Evolutionary conservation across 1,284 basidiomycete species (phyloP).

Genomic region (Apiotrichum domesticum): DNA sequence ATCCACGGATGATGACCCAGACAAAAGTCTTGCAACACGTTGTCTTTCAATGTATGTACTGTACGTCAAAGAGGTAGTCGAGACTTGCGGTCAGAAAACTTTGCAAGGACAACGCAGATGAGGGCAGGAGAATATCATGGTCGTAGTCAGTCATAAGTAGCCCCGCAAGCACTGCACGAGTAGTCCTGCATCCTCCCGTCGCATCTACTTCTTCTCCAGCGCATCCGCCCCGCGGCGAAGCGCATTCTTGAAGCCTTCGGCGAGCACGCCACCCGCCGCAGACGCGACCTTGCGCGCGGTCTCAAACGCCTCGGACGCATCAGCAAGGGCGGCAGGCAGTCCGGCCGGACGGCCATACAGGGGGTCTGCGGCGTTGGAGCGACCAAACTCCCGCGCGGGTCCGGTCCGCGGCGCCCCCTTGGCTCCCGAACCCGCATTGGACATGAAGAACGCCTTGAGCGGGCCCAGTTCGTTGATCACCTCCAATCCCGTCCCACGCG

Average conservation of each 20-base stretch:
- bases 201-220: conserved; percentile 8
- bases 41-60: too few relatives aligned
- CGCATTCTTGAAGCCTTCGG: conserved; percentile 30
- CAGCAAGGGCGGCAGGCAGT: conserved; percentile 9
- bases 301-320: conserved; percentile 9
- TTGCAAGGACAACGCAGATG: too few relatives aligned
- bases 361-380: conserved; percentile 16
- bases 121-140: too few relatives aligned
- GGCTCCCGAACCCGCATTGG: conserved; percentile 57
- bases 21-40: too few relatives aligned
- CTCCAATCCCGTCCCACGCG: conserved; percentile 78
- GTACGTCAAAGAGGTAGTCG: too few relatives aligned
- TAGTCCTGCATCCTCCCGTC: too few relatives aligned
- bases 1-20: too few relatives aligned
- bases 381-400: conserved; percentile 19
- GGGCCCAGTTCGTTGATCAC: conserved; percentile 80
- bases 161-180: too few relatives aligned
- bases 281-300: conserved; percentile 1
- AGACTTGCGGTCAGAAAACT: too few relatives aligned
- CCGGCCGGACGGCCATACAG: conserved; percentile 6
- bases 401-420: background rate
- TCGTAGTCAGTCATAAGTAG: too few relatives aligned
- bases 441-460: conserved; percentile 76
- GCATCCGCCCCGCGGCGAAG: conserved; percentile 16
- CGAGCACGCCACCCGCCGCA: conserved; percentile 22